Conservation (phyloP, 176 grass and related monocot genomes). For the Cenchrus purpureus region DNA sequence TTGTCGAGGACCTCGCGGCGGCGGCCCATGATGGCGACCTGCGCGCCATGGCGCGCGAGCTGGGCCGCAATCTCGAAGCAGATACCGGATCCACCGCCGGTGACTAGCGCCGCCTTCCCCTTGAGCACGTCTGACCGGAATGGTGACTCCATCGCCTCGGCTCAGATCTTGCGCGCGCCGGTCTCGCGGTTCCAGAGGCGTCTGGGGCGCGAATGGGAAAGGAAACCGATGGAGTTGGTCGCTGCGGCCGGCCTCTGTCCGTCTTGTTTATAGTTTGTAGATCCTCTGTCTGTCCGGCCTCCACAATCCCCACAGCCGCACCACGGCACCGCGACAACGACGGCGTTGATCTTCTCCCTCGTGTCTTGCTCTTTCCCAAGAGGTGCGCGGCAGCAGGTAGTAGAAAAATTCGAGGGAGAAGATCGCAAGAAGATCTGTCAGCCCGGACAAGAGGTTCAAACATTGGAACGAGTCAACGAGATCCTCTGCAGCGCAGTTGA, state of each 20-base stretch:
- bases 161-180: constrained; percentile 13
- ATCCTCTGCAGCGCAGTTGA: no score
- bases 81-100: constrained; percentile 81
- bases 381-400: neutral
- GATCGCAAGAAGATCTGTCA: no score
- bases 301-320: neutral
- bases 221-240: neutral
- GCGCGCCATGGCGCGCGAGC: constrained; percentile 76
- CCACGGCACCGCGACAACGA: neutral
- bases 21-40: constrained; percentile 89
- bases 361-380: neutral
- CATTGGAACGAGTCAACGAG: neutral
- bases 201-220: neutral
- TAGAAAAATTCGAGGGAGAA: neutral
- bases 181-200: neutral
- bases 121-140: constrained; percentile 55
- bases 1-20: constrained; percentile 75
- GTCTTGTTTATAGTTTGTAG: neutral
- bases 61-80: constrained; percentile 79
- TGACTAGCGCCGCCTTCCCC: constrained; percentile 74
- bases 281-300: neutral
- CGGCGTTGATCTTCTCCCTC: neutral
- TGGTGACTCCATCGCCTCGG: constrained; percentile 1
- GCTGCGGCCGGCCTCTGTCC: neutral
- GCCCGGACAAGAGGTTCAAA: no score